These are phyloP conservation scores for Cairneyella variabilis DNA, from an alignment of 495 filamentous ascomycete species.

Conservation along the genomic window DNA sequence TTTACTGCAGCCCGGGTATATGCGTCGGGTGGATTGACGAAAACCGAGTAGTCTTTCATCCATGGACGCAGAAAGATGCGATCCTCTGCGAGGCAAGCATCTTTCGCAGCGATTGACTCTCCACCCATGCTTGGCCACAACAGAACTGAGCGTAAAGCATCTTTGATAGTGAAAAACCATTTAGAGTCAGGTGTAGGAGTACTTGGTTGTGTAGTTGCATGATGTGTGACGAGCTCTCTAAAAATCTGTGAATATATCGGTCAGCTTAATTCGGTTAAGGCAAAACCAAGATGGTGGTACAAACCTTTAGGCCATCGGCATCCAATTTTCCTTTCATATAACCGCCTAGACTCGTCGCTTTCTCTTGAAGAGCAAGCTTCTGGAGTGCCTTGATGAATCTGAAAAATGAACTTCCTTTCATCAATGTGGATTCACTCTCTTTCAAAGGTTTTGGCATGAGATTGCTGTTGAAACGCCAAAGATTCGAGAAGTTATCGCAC, in stretches of 20 bases:
- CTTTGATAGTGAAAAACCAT: neutral
- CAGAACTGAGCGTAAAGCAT: slow-evolving; percentile 13
- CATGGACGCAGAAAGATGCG: slow-evolving; percentile 13
- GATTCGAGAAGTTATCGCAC: slow-evolving; percentile 10
- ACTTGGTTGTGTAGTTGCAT: too few relatives aligned
- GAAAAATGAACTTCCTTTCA: slow-evolving; percentile 5
- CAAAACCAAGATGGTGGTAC: neutral
- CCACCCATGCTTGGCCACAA: slow-evolving; percentile 12
- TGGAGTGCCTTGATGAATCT: slow-evolving; percentile 10
- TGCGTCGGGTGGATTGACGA: slow-evolving; percentile 5
- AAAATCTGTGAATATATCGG: slow-evolving; percentile 5
- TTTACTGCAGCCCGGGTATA: neutral
- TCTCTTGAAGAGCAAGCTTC: neutral
- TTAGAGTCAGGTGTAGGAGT: slow-evolving; percentile 6
- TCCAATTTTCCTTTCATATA: slow-evolving; percentile 5
- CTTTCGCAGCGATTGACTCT: slow-evolving; percentile 5
- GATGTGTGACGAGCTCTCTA: neutral
- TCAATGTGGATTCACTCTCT: slow-evolving; percentile 2
- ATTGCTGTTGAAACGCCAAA: slow-evolving; percentile 9
- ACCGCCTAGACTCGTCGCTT: neutral
- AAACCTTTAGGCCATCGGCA: slow-evolving; percentile 6
- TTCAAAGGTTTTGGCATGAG: slow-evolving; percentile 13
- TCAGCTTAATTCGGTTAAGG: neutral
- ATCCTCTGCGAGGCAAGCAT: slow-evolving; percentile 6
- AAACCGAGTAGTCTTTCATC: slow-evolving; percentile 15